Evolutionary conservation across 2,329 filamentous ascomycete species (phyloP).

Genomic region (Exutisphaerella laricina): DNA sequence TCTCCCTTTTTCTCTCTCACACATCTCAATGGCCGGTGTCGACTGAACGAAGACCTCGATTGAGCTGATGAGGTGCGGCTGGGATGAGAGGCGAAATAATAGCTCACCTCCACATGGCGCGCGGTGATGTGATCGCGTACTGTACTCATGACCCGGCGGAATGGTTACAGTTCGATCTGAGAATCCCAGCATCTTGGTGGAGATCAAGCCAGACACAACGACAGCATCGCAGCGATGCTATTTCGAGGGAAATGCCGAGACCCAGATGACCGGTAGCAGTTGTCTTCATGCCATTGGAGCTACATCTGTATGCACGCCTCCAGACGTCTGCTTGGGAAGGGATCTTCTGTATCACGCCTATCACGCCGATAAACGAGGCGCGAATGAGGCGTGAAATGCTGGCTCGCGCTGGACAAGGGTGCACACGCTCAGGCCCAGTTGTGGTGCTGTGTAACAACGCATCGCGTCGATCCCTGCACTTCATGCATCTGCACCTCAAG

Average conservation of each 20-base stretch:
- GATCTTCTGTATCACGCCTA: neutral
- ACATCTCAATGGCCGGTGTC: too few relatives aligned
- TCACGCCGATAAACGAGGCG: conserved; percentile 1
- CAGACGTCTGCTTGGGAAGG: too few relatives aligned
- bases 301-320: conserved; percentile 12
- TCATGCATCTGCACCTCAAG: conserved; percentile 7
- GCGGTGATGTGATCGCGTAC: conserved; percentile 3
- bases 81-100: too few relatives aligned
- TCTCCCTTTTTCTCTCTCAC: too few relatives aligned
- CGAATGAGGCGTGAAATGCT: conserved; percentile 8
- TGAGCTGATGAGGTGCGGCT: neutral
- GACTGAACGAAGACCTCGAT: neutral
- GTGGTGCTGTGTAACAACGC: conserved; percentile 9
- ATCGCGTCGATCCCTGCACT: conserved; percentile 7
- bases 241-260: conserved; percentile 13
- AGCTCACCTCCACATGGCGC: conserved; percentile 7
- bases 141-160: conserved; percentile 13
- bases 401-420: conserved; percentile 9
- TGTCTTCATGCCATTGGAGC: conserved; percentile 5
- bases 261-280: conserved; percentile 11
- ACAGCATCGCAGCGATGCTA: conserved; percentile 6
- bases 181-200: conserved; percentile 8
- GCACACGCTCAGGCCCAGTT: conserved; percentile 5
- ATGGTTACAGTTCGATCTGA: conserved; percentile 10
- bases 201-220: conserved; percentile 11